phyloP scores from a whole-genome alignment of 2,329 filamentous ascomycete genomes.

The Trichoderma afroharzianum region DNA sequence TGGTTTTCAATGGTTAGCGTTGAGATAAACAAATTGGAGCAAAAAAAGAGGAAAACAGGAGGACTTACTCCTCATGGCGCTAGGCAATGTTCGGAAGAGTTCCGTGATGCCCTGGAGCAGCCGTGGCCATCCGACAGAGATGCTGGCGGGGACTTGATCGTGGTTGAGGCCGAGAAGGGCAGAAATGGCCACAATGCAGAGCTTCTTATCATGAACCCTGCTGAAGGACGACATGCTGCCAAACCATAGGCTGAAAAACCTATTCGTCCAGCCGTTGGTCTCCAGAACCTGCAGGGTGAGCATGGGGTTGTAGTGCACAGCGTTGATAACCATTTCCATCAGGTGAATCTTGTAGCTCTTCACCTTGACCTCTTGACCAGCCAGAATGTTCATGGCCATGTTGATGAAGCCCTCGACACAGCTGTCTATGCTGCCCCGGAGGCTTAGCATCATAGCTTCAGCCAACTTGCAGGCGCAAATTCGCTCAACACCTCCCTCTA shows the following conservation, averaged over 20 bases:
- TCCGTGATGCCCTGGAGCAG: constrained; percentile 83
- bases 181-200: constrained; percentile 91
- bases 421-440: constrained; percentile 82
- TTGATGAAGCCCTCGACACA: constrained; percentile 85
- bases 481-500: constrained; percentile 87
- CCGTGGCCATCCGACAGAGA: constrained; percentile 92
- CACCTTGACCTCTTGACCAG: constrained; percentile 72
- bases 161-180: constrained; percentile 75
- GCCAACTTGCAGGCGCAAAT: constrained; percentile 98
- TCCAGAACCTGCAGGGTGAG: constrained; percentile 86
- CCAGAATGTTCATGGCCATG: constrained; percentile 81
- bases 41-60: not conserved
- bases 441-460: constrained; percentile 94
- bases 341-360: constrained; percentile 94
- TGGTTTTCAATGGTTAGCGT: constrained; percentile 34
- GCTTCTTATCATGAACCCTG: constrained; percentile 96
- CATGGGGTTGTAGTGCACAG: constrained; percentile 93
- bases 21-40: too few relatives aligned
- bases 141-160: constrained; percentile 82
- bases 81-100: constrained; percentile 86
- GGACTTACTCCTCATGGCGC: constrained; percentile 75
- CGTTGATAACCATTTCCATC: constrained; percentile 99
- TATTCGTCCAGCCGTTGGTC: constrained; percentile 90
- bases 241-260: constrained; percentile 99
- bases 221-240: constrained; percentile 91